These are phyloP conservation scores for Acacia melanoxylon DNA, from an alignment of 306 rosid genomes.

Conservation along the genomic window DNA sequence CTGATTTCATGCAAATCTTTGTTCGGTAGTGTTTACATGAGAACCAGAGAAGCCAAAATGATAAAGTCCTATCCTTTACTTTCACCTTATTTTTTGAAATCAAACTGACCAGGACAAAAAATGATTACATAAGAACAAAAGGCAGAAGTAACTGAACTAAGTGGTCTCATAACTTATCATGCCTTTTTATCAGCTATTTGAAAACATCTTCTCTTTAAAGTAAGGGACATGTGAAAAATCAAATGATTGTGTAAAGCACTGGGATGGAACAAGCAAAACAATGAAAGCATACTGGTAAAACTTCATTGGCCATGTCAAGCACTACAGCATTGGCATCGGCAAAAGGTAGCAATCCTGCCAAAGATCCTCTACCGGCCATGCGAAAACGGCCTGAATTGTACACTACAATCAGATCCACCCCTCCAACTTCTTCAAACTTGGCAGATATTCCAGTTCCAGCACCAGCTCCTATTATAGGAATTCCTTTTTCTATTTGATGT, in stretches of 20 bases:
- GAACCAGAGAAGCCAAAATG: not conserved
- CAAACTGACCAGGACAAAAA: constrained; percentile 2
- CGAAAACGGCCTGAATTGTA: constrained; percentile 97
- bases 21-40: not conserved
- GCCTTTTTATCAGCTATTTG: constrained; percentile 17
- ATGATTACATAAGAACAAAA: constrained; percentile 4
- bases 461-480: constrained; percentile 89
- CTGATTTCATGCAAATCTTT: not conserved
- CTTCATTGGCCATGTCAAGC: constrained; percentile 95
- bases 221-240: constrained; percentile 16
- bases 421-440: constrained; percentile 96
- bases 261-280: constrained; percentile 32
- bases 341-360: constrained; percentile 89
- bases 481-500: constrained; percentile 61
- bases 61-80: not conserved
- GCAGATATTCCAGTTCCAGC: constrained; percentile 99
- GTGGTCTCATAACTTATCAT: constrained; percentile 1
- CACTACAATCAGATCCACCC: constrained; percentile 81
- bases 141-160: not conserved
- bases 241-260: constrained; percentile 15
- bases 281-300: constrained; percentile 69
- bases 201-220: constrained; percentile 13
- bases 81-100: not conserved
- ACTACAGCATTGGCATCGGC: constrained; percentile 95
- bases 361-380: constrained; percentile 95